These are phyloP conservation scores for Biscogniauxia marginata DNA, from an alignment of 2,329 filamentous ascomycete genomes.

Conservation along the genomic window DNA sequence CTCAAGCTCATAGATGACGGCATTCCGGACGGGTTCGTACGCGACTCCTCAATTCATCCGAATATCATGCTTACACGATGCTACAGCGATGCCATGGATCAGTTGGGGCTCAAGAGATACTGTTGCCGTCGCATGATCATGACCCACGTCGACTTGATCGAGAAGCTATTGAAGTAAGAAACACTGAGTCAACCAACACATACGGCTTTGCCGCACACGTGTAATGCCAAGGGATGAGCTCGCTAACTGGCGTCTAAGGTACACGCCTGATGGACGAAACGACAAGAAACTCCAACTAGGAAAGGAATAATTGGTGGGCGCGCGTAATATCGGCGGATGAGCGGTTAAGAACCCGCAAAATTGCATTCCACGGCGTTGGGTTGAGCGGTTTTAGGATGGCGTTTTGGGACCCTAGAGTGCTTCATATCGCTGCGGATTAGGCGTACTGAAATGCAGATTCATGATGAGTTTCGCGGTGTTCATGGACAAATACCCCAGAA, in stretches of 20 bases:
- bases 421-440: constrained; percentile 4
- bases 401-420: constrained; percentile 9
- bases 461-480: background rate
- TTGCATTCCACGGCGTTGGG: constrained; percentile 34
- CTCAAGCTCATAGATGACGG: constrained; percentile 81
- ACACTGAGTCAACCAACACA: background rate
- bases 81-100: constrained; percentile 88
- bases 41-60: background rate
- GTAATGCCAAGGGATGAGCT: background rate
- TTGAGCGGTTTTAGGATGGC: constrained; percentile 22
- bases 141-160: constrained; percentile 98
- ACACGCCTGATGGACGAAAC: constrained; percentile 62
- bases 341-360: constrained; percentile 4
- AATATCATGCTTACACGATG: constrained; percentile 25
- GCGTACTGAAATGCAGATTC: background rate
- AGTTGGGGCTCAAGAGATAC: constrained; percentile 90
- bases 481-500: background rate
- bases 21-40: constrained; percentile 68
- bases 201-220: background rate
- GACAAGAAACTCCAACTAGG: constrained; percentile 56
- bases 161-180: constrained; percentile 89
- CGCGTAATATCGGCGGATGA: background rate
- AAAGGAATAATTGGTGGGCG: constrained; percentile 22
- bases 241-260: constrained; percentile 40
- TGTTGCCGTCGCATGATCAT: constrained; percentile 99